Evolutionary conservation across 495 filamentous ascomycete genomes (phyloP).

Genomic region (Talaromyces borbonicus): DNA sequence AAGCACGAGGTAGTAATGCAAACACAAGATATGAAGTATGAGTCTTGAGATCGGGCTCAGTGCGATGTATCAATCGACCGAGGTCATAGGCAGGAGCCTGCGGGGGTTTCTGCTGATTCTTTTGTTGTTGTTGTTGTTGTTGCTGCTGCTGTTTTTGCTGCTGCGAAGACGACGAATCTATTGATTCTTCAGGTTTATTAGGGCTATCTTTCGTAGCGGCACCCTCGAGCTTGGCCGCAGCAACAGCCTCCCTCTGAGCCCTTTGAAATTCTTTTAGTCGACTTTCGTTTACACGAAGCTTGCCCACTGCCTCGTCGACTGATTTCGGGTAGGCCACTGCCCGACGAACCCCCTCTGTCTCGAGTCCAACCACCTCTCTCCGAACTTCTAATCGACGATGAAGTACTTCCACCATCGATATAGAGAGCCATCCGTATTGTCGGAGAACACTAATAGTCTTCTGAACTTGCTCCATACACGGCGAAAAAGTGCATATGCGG

Average conservation of each 20-base stretch:
- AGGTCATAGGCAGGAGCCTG: conserved; percentile 38
- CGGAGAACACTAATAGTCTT: conserved; percentile 71
- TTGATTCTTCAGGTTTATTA: background rate
- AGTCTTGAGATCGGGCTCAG: conserved; percentile 82
- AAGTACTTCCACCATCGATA: conserved; percentile 81
- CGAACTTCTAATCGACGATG: conserved; percentile 70
- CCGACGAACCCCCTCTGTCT: conserved; percentile 47
- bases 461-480: conserved; percentile 91
- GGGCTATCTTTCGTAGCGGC: background rate
- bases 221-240: conserved; percentile 3
- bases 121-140: conserved; percentile 12
- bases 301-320: conserved; percentile 67
- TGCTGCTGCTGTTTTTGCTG: too few relatives aligned
- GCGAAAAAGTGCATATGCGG: conserved; percentile 86
- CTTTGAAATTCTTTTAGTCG: conserved; percentile 47
- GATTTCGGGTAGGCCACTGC: conserved; percentile 50
- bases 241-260: conserved; percentile 10
- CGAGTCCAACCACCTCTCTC: conserved; percentile 65
- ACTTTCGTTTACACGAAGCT: conserved; percentile 63
- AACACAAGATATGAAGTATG: conserved; percentile 96
- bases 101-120: background rate
- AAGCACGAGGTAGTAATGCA: conserved; percentile 75
- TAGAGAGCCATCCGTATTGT: conserved; percentile 75
- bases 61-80: conserved; percentile 65
- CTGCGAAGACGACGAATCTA: background rate